Conservation (phyloP, 2,329 filamentous ascomycete species). For the Neofusicoccum parvum region DNA sequence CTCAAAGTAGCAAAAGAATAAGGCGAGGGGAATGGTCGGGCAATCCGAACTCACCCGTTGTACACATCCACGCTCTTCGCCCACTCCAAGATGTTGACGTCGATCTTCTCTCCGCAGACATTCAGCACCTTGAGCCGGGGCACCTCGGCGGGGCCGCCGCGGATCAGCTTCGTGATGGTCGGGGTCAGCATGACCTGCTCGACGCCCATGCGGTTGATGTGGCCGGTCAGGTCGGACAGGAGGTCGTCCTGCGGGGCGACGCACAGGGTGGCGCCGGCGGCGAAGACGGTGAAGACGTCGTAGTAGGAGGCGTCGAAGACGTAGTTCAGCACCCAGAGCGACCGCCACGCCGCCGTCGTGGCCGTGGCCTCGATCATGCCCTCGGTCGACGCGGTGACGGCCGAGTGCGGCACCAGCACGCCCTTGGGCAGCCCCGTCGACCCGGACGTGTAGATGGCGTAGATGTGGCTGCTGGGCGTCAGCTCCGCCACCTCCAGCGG, state of each 20-base stretch:
- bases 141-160: neutral
- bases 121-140: neutral
- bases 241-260: neutral
- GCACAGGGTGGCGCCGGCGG: neutral
- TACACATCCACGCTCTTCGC: neutral
- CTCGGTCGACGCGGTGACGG: neutral
- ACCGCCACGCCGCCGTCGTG: neutral
- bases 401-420: slow-evolving; percentile 9
- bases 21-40: no score
- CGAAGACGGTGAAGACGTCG: slow-evolving; percentile 5
- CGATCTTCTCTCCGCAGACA: slow-evolving; percentile 6
- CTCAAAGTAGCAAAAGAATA: neutral
- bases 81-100: neutral
- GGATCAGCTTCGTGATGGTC: slow-evolving; percentile 7
- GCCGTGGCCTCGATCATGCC: neutral
- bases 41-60: no score
- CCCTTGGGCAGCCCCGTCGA: slow-evolving; percentile 29
- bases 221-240: neutral
- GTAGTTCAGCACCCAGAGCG: slow-evolving; percentile 5
- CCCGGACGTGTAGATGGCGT: slow-evolving; percentile 28
- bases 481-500: neutral
- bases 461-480: slow-evolving; percentile 6
- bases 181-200: slow-evolving; percentile 5
- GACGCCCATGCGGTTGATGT: slow-evolving; percentile 5
- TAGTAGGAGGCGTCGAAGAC: slow-evolving; percentile 10